phyloP scores from a whole-genome alignment of 768 basidiomycete genomes.

The Lactarius hatsudake region DNA sequence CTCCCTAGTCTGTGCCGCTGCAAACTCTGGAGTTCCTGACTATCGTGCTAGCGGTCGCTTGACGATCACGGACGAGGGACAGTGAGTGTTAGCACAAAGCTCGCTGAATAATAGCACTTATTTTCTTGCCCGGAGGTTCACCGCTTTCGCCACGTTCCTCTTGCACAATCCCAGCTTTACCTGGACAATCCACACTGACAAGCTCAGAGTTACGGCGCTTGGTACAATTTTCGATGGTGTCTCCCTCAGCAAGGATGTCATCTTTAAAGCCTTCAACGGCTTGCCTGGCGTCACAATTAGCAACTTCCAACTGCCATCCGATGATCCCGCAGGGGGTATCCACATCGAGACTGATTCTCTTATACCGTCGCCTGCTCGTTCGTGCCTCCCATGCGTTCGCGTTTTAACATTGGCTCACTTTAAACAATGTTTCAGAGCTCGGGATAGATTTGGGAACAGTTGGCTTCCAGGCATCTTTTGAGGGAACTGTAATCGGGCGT shows the following conservation, averaged over 20 bases:
- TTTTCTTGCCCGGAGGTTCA: slow-evolving; percentile 44
- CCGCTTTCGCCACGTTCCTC: slow-evolving; percentile 60
- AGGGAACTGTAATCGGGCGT: slow-evolving; percentile 58
- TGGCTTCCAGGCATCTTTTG: slow-evolving; percentile 60
- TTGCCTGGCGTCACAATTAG: slow-evolving; percentile 68
- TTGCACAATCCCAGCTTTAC: slow-evolving; percentile 62
- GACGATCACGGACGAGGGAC: slow-evolving; percentile 51
- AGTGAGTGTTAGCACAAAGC: slow-evolving; percentile 36
- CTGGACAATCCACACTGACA: slow-evolving; percentile 69
- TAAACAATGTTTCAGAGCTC: slow-evolving; percentile 45
- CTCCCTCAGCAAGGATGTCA: slow-evolving; percentile 54
- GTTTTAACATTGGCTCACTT: not conserved
- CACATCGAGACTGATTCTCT: slow-evolving; percentile 63
- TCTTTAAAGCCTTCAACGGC: slow-evolving; percentile 69
- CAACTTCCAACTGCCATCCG: slow-evolving; percentile 67
- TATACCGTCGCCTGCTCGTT: slow-evolving; percentile 66
- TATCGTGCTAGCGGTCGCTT: slow-evolving; percentile 52
- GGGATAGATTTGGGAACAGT: slow-evolving; percentile 68
- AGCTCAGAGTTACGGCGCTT: slow-evolving; percentile 60
- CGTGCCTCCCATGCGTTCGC: slow-evolving; percentile 32
- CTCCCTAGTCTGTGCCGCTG: slow-evolving; percentile 58
- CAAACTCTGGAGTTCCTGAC: slow-evolving; percentile 63
- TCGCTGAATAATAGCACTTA: not conserved
- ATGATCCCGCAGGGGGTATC: slow-evolving; percentile 67
- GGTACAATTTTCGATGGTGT: slow-evolving; percentile 69